Evolutionary conservation across 352 stramenopile genomes (phyloP).

Genomic region (Phytophthora foliorum): DNA sequence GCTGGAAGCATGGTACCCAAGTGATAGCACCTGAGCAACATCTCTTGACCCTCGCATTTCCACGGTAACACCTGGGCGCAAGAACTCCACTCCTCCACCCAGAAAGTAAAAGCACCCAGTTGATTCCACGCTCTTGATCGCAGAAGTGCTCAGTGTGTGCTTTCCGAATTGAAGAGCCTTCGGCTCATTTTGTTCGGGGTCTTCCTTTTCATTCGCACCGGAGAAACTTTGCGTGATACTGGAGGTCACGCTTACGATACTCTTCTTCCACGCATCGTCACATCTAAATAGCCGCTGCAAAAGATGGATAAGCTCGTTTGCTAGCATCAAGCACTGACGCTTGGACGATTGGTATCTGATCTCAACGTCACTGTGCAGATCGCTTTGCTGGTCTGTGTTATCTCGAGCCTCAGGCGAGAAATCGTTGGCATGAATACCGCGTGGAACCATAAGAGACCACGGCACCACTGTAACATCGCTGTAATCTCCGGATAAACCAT

Average conservation of each 20-base stretch:
- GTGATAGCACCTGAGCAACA: slow-evolving; percentile 40
- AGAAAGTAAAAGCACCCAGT: slow-evolving; percentile 48
- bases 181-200: neutral
- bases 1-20: slow-evolving; percentile 19
- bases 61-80: slow-evolving; percentile 42
- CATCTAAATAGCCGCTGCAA: slow-evolving; percentile 26
- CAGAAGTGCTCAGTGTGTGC: slow-evolving; percentile 13
- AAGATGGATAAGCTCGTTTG: slow-evolving; percentile 45
- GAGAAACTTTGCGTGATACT: slow-evolving; percentile 12
- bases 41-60: slow-evolving; percentile 45
- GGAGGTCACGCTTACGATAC: slow-evolving; percentile 14
- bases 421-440: slow-evolving; percentile 42
- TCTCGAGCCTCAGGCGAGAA: slow-evolving; percentile 33
- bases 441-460: slow-evolving; percentile 41
- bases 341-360: slow-evolving; percentile 34
- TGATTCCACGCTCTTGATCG: slow-evolving; percentile 35
- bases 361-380: slow-evolving; percentile 34
- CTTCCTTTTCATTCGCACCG: neutral
- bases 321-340: slow-evolving; percentile 31
- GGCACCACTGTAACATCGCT: slow-evolving; percentile 16
- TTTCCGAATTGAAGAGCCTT: slow-evolving; percentile 36
- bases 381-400: slow-evolving; percentile 5
- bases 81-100: slow-evolving; percentile 46
- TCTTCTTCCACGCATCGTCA: slow-evolving; percentile 29
- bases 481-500: neutral